phyloP scores from a whole-genome alignment of 768 basidiomycete species.

The Boletus speciosus region DNA sequence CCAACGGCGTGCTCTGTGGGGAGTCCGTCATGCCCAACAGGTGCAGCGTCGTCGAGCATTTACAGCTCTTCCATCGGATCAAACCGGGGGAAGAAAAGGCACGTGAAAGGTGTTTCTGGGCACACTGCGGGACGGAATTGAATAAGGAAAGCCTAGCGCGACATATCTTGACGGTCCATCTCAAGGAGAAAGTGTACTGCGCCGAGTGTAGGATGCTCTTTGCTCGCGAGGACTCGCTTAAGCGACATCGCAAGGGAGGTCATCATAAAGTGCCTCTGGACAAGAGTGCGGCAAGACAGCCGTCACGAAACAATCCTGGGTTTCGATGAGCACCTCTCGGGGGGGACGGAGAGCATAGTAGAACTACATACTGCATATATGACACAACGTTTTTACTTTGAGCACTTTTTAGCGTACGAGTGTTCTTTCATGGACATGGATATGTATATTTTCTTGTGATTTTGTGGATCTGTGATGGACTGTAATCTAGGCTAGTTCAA shows the following conservation, averaged over 20 bases:
- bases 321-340: neutral
- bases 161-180: conserved; percentile 27
- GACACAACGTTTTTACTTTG: neutral
- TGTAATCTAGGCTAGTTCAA: neutral
- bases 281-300: neutral
- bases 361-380: neutral
- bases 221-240: conserved; percentile 30
- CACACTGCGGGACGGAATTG: conserved; percentile 11
- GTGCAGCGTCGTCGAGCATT: conserved; percentile 15
- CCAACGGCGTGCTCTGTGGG: conserved; percentile 5
- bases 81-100: conserved; percentile 17
- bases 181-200: conserved; percentile 17
- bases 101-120: conserved; percentile 18
- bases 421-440: neutral
- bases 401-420: too few species aligned
- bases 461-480: neutral
- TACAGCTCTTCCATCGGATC: conserved; percentile 13
- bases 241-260: conserved; percentile 21
- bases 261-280: conserved; percentile 4
- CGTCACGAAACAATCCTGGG: neutral
- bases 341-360: neutral
- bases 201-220: conserved; percentile 15
- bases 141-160: conserved; percentile 30
- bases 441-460: neutral
- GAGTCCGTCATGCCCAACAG: conserved; percentile 1